These are phyloP conservation scores for Penicillium sp. DNA, from an alignment of 2,329 filamentous ascomycete species.

Conservation along the genomic window DNA sequence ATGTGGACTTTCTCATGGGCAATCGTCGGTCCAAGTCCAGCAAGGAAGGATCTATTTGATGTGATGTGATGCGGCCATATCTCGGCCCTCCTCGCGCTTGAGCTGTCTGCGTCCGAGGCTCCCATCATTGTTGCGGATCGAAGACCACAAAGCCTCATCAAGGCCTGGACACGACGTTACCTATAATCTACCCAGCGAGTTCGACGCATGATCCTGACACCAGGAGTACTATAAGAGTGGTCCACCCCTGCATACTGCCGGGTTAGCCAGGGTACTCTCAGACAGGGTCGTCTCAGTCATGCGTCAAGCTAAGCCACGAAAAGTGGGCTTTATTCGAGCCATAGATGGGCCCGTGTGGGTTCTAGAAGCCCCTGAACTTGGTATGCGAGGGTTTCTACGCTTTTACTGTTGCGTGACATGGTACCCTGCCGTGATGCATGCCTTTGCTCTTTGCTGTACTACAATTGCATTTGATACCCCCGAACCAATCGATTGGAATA, in stretches of 20 bases:
- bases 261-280: not conserved
- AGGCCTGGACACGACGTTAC: not conserved
- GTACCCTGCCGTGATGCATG: not conserved
- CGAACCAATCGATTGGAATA: not conserved
- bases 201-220: not conserved
- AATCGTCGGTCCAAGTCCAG: conserved; percentile 33
- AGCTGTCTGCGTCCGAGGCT: not conserved
- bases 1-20: conserved; percentile 65
- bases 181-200: not conserved
- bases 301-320: not conserved
- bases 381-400: not conserved
- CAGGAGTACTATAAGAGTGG: not conserved
- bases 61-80: not conserved
- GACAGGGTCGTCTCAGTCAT: not conserved
- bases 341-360: not conserved
- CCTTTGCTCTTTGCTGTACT: not conserved
- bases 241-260: not conserved
- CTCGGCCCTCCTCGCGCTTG: not conserved
- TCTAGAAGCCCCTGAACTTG: not conserved
- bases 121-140: not conserved
- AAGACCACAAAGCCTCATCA: not conserved
- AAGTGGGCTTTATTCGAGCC: not conserved
- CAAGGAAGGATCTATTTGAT: conserved; percentile 20
- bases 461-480: conserved; percentile 20
- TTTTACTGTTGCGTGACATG: not conserved